Base-by-base conservation (phyloP, 192 early-diverging fungal species). In the Spinellus fusiger region DNA sequence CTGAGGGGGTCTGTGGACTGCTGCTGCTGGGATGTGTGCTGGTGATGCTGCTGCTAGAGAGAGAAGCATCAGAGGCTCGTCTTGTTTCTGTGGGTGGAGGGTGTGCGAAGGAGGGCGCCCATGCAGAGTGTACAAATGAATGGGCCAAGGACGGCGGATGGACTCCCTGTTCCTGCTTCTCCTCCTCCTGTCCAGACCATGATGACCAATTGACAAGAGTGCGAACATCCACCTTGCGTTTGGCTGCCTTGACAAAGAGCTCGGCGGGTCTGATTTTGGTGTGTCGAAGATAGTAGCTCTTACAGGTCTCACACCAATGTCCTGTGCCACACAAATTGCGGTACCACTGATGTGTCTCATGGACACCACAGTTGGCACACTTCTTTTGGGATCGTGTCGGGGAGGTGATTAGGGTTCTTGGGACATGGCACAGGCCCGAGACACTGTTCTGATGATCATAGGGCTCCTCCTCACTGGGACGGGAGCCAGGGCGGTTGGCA, bases 271-370 rank as follows among this genome's bases (percentile, higher is more conserved):
- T 34, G 1, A 71, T 28, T 25, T 50, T 65, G 5, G 53, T 56
- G 49, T 71, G 52, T 29, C 69, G 50, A 10, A 71, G 35, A 22
- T 65, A 71, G 34, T 71, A 71, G 4, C 63, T 71, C 46, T 65
- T 71, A 15, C 69, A 71, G 1, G 62, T 71, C 20, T 71, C 62
- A 28, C 69, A 71, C 69, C 69, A 71, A 46, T 71, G 63, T 1
- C 69, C 69, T 7, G 59, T 47, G 9, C 69, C 69, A 32, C 63
- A 61, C 3, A 65, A n/a, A n/a, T 71, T 71, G 16, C 69, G 59
- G 31, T 65, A 71, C 63, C 69, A 71, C 32, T 71, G 69, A 40
- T 71, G 69, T 1, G 69, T 71, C 47, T 61, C 64, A 28, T 51
- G 38, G 9, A 71, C 64, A 26, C 58, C 47, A 47, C 69, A 71